Evolutionary conservation across 768 basidiomycete genomes (phyloP).

Genomic region (Phylloporus rhodoxanthus): DNA sequence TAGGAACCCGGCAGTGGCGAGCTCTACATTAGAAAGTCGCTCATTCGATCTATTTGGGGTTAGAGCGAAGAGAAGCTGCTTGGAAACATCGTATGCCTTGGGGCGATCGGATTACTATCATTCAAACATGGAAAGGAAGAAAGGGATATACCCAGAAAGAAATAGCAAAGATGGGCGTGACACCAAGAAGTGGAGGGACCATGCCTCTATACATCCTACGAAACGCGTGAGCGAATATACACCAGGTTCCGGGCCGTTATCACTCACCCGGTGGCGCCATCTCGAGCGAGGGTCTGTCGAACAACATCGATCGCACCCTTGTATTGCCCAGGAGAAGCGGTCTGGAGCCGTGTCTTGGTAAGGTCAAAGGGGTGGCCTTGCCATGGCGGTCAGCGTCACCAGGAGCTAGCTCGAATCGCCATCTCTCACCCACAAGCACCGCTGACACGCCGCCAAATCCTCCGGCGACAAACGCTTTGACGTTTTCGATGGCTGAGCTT

Average conservation of each 20-base stretch:
- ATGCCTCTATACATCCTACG: slow-evolving; percentile 84
- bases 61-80: slow-evolving; percentile 68
- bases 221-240: slow-evolving; percentile 1
- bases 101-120: slow-evolving; percentile 5
- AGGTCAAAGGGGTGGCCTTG: slow-evolving; percentile 96
- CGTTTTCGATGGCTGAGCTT: slow-evolving; percentile 33
- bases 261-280: slow-evolving; percentile 83
- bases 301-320: slow-evolving; percentile 92
- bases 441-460: slow-evolving; percentile 86
- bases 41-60: slow-evolving; percentile 75
- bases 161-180: slow-evolving; percentile 96
- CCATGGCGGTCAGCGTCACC: slow-evolving; percentile 6
- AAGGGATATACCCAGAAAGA: slow-evolving; percentile 80
- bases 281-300: slow-evolving; percentile 81
- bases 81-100: slow-evolving; percentile 91
- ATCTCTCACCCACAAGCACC: slow-evolving; percentile 77
- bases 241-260: neutral
- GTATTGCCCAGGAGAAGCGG: slow-evolving; percentile 82
- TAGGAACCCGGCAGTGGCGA: slow-evolving; percentile 90
- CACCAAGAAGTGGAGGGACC: slow-evolving; percentile 87
- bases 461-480: slow-evolving; percentile 89
- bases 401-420: neutral
- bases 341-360: slow-evolving; percentile 94
- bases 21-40: slow-evolving; percentile 64
- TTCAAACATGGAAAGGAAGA: neutral